Conservation (phyloP, 1,284 basidiomycete species). For the Marasmius tenuissimus region DNA sequence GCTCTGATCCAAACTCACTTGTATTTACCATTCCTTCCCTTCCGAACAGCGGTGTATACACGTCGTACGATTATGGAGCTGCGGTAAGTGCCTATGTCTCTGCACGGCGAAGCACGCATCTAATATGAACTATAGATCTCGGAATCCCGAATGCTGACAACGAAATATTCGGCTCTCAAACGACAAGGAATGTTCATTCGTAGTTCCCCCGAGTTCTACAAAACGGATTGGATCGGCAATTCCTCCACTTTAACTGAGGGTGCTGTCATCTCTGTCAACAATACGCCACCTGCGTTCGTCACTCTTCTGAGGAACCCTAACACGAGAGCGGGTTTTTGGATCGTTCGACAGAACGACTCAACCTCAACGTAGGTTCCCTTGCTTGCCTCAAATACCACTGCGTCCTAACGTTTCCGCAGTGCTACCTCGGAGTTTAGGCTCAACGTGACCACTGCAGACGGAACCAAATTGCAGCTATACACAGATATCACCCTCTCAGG, state of each 20-base stretch:
- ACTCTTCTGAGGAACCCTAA: constrained; percentile 71
- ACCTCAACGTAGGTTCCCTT: constrained; percentile 55
- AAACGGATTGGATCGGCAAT: constrained; percentile 73
- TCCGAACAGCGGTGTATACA: constrained; percentile 48
- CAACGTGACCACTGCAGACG: constrained; percentile 51
- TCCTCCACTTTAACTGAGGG: constrained; percentile 43
- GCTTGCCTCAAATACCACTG: background rate
- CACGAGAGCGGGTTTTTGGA: constrained; percentile 63
- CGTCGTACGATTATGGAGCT: constrained; percentile 70
- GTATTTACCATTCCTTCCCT: background rate
- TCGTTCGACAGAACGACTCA: constrained; percentile 66
- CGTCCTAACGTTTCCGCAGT: constrained; percentile 29
- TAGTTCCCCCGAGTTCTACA: constrained; percentile 72
- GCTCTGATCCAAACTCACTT: background rate
- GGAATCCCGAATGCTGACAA: constrained; percentile 67
- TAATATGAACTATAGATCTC: constrained; percentile 39
- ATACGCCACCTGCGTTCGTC: constrained; percentile 51
- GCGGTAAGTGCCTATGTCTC: constrained; percentile 30
- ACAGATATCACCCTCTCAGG: constrained; percentile 59
- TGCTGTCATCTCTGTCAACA: constrained; percentile 31
- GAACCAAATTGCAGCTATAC: constrained; percentile 51
- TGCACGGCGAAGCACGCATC: constrained; percentile 23
- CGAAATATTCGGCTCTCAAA: constrained; percentile 76
- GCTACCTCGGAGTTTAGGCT: constrained; percentile 52
- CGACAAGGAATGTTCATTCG: constrained; percentile 74